These are phyloP conservation scores for Scheffersomyces spartinae DNA, from an alignment of 805 yeast genomes.

Conservation along the genomic window DNA sequence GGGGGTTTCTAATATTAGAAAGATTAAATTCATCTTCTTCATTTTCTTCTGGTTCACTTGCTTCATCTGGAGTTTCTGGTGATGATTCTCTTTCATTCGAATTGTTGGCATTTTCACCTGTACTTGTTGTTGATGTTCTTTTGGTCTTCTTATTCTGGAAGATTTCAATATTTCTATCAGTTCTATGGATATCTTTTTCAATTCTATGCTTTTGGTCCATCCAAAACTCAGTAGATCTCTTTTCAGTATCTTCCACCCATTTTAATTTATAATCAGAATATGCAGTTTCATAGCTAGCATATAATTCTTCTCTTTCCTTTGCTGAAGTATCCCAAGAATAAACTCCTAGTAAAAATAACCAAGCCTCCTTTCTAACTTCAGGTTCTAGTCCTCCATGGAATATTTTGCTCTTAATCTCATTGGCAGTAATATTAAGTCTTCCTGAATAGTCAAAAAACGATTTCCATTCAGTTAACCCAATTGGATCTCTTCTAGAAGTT, in stretches of 20 bases:
- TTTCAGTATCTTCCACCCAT: constrained; percentile 52
- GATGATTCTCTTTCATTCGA: constrained; percentile 14
- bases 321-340: constrained; percentile 80
- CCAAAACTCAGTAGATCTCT: constrained; percentile 61
- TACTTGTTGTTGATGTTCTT: constrained; percentile 15
- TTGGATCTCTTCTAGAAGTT: constrained; percentile 55
- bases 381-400: constrained; percentile 79
- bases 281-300: constrained; percentile 42
- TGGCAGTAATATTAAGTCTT: constrained; percentile 54
- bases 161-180: constrained; percentile 68
- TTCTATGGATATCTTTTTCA: constrained; percentile 86
- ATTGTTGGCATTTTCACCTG: constrained; percentile 14
- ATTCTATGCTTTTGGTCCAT: constrained; percentile 81
- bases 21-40: constrained; percentile 44
- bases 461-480: constrained; percentile 71
- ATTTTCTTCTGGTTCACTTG: constrained; percentile 12
- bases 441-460: constrained; percentile 76
- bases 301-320: constrained; percentile 53
- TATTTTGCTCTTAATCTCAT: constrained; percentile 70
- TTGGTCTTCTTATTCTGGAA: constrained; percentile 39
- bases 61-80: constrained; percentile 24
- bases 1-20: constrained; percentile 61
- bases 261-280: constrained; percentile 56
- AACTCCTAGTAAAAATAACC: constrained; percentile 77
- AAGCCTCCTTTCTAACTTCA: constrained; percentile 57